Evolutionary conservation across 1,284 basidiomycete species (phyloP), one percentile per base, ranked within the genome.

Genomic region (Afroboletus lepidellus): DNA sequence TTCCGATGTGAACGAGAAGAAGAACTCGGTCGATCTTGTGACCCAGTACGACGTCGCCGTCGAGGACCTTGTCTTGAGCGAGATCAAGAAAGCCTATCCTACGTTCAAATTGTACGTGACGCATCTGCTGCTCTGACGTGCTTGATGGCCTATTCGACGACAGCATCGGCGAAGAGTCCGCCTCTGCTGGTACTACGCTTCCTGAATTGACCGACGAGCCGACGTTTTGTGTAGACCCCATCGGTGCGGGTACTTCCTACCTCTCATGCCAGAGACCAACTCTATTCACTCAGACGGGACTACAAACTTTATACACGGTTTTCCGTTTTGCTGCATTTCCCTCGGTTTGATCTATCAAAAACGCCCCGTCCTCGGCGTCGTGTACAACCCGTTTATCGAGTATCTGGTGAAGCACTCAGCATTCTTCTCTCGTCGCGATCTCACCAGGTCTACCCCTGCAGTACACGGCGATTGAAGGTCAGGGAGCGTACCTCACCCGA

Each of bases 31-130:
- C 16, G 93, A 95, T 72, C 78, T 98, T 34, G 96, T 98, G n/a
- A 98, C 96, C 0, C 91, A 98, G 73, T 97, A 93, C 64, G 95
- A 99, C 72, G 90, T 97, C 55, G 85, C 80, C 34, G 94, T 97
- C 13, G 95, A 98, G 69, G 85, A 90, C 58, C 77, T 95, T 50
- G 90, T 98, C 42, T 85, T 84, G 68, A 67, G 77, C 48, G 80
- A 85, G 67, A 84, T 98, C 55, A 72, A 74, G 30, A 70, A 73
- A 25, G 75, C 75, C 44, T 97, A 91, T 70, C 93, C 94, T 0
- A 65, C 72, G 12, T 96, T 94, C 71, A 75, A 86, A 57, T 95
- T 94, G 91, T 93, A 67, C 66, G 89, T 78, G 50, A 36, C 34
- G 6, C 61, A 27, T 46, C 33, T 46, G 20, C 55, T 16, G 18